Evolutionary conservation across 1,284 basidiomycete genomes (phyloP).

Genomic region (Puccinia horiana): DNA sequence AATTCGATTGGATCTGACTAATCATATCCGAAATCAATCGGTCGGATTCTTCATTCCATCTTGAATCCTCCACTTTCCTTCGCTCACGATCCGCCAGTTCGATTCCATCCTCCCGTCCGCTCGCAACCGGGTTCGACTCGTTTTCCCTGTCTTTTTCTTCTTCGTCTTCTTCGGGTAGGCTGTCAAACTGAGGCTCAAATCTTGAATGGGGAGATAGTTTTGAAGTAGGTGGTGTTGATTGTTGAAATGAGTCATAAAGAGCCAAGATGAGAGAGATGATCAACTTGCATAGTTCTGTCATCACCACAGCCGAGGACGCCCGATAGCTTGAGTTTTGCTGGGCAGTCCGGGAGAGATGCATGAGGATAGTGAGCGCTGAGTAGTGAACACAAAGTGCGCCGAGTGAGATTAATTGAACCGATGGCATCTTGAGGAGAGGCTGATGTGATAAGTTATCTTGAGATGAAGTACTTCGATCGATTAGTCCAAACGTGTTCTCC

Average conservation of each 20-base stretch:
- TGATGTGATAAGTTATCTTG: neutral
- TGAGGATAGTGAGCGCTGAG: conserved; percentile 33
- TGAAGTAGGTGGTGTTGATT: conserved; percentile 31
- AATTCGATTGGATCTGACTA: conserved; percentile 17
- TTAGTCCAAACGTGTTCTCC: too few relatives aligned
- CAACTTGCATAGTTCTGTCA: conserved; percentile 55
- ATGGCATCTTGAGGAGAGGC: conserved; percentile 7
- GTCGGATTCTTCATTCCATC: conserved; percentile 30
- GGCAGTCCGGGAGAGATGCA: conserved; percentile 37
- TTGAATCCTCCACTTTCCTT: neutral
- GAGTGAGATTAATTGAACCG: conserved; percentile 16
- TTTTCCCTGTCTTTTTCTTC: neutral
- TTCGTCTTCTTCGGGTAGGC: conserved; percentile 5
- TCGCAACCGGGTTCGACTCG: neutral
- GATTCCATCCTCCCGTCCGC: neutral
- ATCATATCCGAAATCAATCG: conserved; percentile 25
- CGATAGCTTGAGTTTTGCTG: conserved; percentile 14
- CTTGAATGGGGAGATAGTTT: conserved; percentile 16
- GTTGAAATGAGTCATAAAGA: conserved; percentile 50
- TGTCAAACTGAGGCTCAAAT: conserved; percentile 11
- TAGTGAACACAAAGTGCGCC: conserved; percentile 38
- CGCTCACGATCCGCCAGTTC: neutral
- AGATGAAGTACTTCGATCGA: too few relatives aligned
- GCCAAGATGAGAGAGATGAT: conserved; percentile 54
- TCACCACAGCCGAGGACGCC: conserved; percentile 39